Base-by-base conservation (phyloP, 2,329 filamentous ascomycete genomes). In the Graphium sp. region DNA sequence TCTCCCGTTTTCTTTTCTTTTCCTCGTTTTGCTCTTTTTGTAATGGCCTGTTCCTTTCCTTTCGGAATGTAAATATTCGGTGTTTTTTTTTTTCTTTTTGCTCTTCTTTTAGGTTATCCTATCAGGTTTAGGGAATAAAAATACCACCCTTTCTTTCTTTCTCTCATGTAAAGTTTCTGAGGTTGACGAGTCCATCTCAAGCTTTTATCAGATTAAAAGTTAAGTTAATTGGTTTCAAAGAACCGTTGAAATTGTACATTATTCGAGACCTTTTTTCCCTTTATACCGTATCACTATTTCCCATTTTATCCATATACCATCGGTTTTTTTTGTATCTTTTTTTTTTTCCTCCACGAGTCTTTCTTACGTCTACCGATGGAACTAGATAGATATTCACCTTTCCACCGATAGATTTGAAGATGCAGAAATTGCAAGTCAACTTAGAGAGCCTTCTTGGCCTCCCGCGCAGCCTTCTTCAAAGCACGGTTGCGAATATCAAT, bases 401-500 rank as follows among this genome's bases (percentile, higher is more conserved):
- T 30, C 24, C 15, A n/a, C 11, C 19, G 23, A 18, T 24, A 11
- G 20, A 19, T 12, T 24, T 18, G 10, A 23, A 13, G 11, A 18
- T 12, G 6, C 5, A 0, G n/a, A 19, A 12, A 14, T 22, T 24
- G 23, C 10, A 11, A 24, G 9, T 13, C 27, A 5, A n/a, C 11
- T 17, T 15, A 10, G 10, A 12, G 6, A 6, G 14, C 13, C 55
- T 80, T 81, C 66, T 83, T 83, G 7, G 71, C 74, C 31, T 91
- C 80, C 25, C 83, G 70, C 43, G 81, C 82, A 4, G 73, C 75
- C 65, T 93, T 94, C 48, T 66, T 75, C 46, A 94, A 55, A 22
- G 85, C 85, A 32, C 84, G 66, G 49, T 66, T 76, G 41, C 85
- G 73, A 36, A 94, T 93, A 34, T 75, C 73, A 43, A 78, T 58